Conservation (phyloP, 129 eudicot species). For the Scalesia atractyloides region DNA sequence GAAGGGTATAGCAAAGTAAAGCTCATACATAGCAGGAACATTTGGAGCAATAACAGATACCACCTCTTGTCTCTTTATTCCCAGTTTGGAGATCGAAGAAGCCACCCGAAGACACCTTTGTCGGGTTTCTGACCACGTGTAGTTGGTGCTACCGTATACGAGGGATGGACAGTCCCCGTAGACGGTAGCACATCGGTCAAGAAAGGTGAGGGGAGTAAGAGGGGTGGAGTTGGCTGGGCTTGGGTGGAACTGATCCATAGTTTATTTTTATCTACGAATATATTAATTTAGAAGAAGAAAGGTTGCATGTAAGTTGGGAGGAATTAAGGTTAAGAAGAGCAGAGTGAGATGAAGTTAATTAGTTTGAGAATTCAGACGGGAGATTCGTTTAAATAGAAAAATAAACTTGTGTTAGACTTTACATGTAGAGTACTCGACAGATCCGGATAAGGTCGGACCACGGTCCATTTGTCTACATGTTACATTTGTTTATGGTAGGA, state of each 20-base stretch:
- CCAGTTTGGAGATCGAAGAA: slow-evolving; percentile 45
- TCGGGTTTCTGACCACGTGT: slow-evolving; percentile 53
- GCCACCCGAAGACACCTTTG: slow-evolving; percentile 45
- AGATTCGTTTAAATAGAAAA: background rate
- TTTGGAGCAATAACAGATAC: slow-evolving; percentile 69
- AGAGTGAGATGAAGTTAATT: background rate
- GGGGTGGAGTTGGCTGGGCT: slow-evolving; percentile 40
- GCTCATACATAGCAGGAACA: slow-evolving; percentile 63
- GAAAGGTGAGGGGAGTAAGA: slow-evolving; percentile 44
- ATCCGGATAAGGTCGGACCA: background rate
- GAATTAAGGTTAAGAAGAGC: background rate
- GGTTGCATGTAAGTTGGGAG: background rate
- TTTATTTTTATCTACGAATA: background rate
- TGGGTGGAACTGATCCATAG: slow-evolving; percentile 46
- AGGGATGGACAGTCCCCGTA: slow-evolving; percentile 51
- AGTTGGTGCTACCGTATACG: slow-evolving; percentile 33
- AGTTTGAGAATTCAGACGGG: too few relatives aligned
- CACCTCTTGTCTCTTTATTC: slow-evolving; percentile 40
- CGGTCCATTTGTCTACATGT: background rate
- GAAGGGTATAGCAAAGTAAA: slow-evolving; percentile 60
- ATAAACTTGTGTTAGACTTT: background rate
- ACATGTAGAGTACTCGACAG: background rate
- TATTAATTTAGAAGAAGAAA: background rate
- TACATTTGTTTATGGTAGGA: too few relatives aligned
- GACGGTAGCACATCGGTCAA: slow-evolving; percentile 53